Base-by-base conservation (phyloP, 192 early-diverging fungal species). In the Backusella circina region DNA sequence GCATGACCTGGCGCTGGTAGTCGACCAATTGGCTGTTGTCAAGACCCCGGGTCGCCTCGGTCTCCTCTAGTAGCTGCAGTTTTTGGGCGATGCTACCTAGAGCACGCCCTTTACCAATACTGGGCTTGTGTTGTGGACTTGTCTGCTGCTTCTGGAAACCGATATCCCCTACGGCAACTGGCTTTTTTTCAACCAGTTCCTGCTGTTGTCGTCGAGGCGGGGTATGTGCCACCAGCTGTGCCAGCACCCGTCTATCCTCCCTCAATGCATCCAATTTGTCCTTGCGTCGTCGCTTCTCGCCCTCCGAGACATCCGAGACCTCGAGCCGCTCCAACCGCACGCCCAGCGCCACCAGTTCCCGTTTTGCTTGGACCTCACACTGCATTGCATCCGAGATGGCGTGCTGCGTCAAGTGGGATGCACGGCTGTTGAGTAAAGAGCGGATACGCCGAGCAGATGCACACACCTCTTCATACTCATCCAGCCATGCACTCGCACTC, bases 1-100 rank as follows among this genome's bases (percentile, higher is more conserved):
- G 74, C 93, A 99, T 95, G 50, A 89, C 76, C 36, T 91, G 84
- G n/a, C 85, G 77, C 77, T 99, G 97, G 44, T 95, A 83, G 16
- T 90, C 75, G 37, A 98, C 39, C 10, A 99, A 74, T 1, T 89
- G 91, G n/a, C 87, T 80, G 67, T 93, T 95, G 69, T 94, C 93
- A 26, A 95, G 79, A 5, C 89, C 87, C 13, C 90, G 86, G 0
- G 96, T 96, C 79, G 86, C 82, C 51, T 93, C 89, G 9, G 95
- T 96, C 78, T 96, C 94, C 26, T 77, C n/a, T n/a, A n/a, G 23
- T 26, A 28, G 18, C 10, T 66, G 50, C 39, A 0, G 30, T 51
- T 32, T 47, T n/a, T n/a, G n/a, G 31, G 21, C 16, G 30, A 12
- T 35, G 50, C 36, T 23, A 33, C 77, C 77, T 13, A 78, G 69